These are phyloP conservation scores for Collybia mongolica DNA, from an alignment of 768 basidiomycete species.

Conservation along the genomic window DNA sequence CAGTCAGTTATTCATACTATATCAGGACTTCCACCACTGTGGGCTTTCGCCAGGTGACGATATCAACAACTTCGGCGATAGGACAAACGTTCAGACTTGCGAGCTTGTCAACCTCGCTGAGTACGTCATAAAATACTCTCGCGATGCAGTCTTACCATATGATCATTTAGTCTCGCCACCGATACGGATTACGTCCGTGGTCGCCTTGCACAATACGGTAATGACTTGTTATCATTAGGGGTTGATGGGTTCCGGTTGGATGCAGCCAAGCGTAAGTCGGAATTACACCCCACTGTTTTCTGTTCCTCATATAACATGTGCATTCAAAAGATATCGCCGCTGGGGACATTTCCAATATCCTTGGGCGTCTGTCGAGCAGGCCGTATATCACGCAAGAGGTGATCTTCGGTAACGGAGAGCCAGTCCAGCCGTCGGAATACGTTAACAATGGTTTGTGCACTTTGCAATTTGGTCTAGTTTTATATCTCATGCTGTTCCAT, in stretches of 20 bases:
- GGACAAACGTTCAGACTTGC: conserved; percentile 57
- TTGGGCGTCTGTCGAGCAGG: conserved; percentile 33
- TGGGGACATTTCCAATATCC: conserved; percentile 53
- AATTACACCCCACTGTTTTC: neutral
- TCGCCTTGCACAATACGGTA: conserved; percentile 52
- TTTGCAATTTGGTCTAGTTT: neutral
- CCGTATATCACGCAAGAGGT: conserved; percentile 69
- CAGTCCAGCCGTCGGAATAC: conserved; percentile 58
- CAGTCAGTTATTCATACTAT: neutral
- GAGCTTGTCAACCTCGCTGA: conserved; percentile 51
- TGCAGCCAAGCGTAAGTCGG: conserved; percentile 56
- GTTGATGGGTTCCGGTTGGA: conserved; percentile 64
- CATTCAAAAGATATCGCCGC: conserved; percentile 47
- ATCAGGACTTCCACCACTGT: conserved; percentile 62
- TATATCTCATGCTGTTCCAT: neutral
- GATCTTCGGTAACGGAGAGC: conserved; percentile 49
- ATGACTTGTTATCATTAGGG: conserved; percentile 61
- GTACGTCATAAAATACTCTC: conserved; percentile 27
- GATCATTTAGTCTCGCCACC: conserved; percentile 49
- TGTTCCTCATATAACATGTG: neutral
- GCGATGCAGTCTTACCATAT: neutral
- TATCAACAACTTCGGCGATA: conserved; percentile 54
- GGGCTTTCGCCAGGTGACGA: conserved; percentile 50
- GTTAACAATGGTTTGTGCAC: conserved; percentile 39
- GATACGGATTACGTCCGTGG: conserved; percentile 59